A percentile compares a stretch with the other conserved stretches of the same genome.
These are phyloP conservation scores for Penicillium parvum DNA, from an alignment of 495 filamentous ascomycete species.

Conservation along the genomic window DNA sequence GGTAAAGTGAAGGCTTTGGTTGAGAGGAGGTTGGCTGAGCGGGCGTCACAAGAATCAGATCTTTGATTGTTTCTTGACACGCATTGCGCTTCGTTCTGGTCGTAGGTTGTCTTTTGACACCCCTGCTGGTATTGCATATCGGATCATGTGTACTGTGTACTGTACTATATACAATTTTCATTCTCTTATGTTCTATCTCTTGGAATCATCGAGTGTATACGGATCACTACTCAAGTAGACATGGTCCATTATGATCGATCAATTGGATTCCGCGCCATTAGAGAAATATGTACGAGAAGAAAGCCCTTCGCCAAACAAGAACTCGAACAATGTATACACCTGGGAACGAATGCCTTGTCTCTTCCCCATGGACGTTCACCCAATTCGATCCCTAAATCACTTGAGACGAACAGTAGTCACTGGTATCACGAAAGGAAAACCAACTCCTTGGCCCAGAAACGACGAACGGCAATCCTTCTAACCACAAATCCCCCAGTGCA, in stretches of 20 bases:
- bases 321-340: conserved; percentile 14
- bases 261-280: conserved; percentile 12
- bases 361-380: conserved; percentile 1
- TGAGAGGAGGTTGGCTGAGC: conserved; percentile 9
- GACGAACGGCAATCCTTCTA: conserved; percentile 15
- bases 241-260: background rate
- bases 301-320: conserved; percentile 4
- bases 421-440: conserved; percentile 30
- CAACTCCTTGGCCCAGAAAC: conserved; percentile 28
- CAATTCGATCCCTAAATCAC: conserved; percentile 12
- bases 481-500: conserved; percentile 7
- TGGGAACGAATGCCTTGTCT: conserved; percentile 3
- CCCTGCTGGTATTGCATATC: conserved; percentile 16
- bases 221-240: too few species aligned
- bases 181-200: background rate
- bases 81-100: background rate
- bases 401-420: conserved; percentile 24
- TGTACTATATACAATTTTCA: conserved; percentile 19
- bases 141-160: conserved; percentile 23
- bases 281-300: conserved; percentile 21
- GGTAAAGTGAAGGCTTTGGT: conserved; percentile 27
- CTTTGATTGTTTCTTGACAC: conserved; percentile 1
- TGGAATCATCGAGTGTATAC: too few species aligned
- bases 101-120: conserved; percentile 10
- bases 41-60: too few species aligned